Evolutionary conservation across 805 yeast genomes (phyloP).

Genomic region (Starmerella khaoyaiensis): DNA sequence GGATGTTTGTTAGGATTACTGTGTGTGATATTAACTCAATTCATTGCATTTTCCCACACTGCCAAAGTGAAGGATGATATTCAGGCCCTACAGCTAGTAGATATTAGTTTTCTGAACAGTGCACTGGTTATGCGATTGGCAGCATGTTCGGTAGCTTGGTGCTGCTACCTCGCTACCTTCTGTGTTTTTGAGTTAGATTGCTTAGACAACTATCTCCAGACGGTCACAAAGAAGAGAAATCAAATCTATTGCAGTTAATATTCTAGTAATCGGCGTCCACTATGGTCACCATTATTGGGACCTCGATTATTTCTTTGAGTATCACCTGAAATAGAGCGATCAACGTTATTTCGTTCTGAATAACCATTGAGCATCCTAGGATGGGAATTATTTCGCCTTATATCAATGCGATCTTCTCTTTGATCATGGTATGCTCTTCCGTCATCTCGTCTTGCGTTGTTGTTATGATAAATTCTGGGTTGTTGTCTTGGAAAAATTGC

Average conservation of each 20-base stretch:
- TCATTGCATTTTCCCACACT: constrained; percentile 2
- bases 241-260: too few relatives aligned
- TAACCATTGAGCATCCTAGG: not conserved
- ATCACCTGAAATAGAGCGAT: too few relatives aligned
- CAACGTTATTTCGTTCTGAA: not conserved
- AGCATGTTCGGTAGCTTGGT: constrained; percentile 2
- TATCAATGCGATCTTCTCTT: not conserved
- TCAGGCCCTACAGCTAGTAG: not conserved
- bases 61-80: not conserved
- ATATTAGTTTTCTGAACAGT: too few relatives aligned
- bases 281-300: too few relatives aligned
- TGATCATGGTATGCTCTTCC: not conserved
- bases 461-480: not conserved
- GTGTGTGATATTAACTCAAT: constrained; percentile 1
- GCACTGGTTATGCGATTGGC: not conserved
- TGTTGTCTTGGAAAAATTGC: not conserved
- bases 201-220: constrained; percentile 1
- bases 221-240: too few relatives aligned
- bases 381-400: not conserved
- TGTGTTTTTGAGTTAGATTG: constrained; percentile 6
- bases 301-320: too few relatives aligned
- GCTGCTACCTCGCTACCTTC: constrained; percentile 1
- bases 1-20: not conserved
- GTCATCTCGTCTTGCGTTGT: not conserved
- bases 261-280: too few relatives aligned